These are phyloP conservation scores for Phytophthora fragariaefolia DNA, from an alignment of 352 stramenopile genomes.

Conservation along the genomic window DNA sequence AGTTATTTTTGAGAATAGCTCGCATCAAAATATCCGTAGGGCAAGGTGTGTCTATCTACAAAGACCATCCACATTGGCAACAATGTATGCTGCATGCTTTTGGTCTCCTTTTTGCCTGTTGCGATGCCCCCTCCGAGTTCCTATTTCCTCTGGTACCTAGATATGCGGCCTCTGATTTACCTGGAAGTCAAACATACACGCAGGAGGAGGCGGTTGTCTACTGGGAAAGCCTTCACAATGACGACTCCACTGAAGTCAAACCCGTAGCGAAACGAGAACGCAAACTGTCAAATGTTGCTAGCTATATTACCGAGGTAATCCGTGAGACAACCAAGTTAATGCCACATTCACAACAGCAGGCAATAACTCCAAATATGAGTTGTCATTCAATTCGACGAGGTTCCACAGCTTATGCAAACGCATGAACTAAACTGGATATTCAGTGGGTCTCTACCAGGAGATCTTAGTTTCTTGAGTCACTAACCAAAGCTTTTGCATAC, in stretches of 20 bases:
- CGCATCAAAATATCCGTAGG: slow-evolving; percentile 16
- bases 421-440: background rate
- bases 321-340: background rate
- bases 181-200: slow-evolving; percentile 8
- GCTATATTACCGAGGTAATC: slow-evolving; percentile 12
- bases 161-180: slow-evolving; percentile 4
- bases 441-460: background rate
- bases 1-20: background rate
- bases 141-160: slow-evolving; percentile 3
- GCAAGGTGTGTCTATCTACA: slow-evolving; percentile 15
- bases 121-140: slow-evolving; percentile 6
- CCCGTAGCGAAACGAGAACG: background rate
- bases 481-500: background rate
- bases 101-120: slow-evolving; percentile 10
- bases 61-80: slow-evolving; percentile 3
- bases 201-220: slow-evolving; percentile 11
- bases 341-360: background rate
- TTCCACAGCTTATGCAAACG: background rate
- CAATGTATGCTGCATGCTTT: slow-evolving; percentile 21
- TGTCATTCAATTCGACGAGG: slow-evolving; percentile 1
- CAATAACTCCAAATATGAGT: background rate
- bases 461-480: background rate
- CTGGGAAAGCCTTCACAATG: slow-evolving; percentile 5
- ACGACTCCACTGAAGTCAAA: background rate
- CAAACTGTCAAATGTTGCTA: background rate